A percentile compares a stretch with the other conserved stretches of the same genome.
Evolutionary conservation across 768 basidiomycete species (phyloP).

Genomic region (Lentinula lateritia): DNA sequence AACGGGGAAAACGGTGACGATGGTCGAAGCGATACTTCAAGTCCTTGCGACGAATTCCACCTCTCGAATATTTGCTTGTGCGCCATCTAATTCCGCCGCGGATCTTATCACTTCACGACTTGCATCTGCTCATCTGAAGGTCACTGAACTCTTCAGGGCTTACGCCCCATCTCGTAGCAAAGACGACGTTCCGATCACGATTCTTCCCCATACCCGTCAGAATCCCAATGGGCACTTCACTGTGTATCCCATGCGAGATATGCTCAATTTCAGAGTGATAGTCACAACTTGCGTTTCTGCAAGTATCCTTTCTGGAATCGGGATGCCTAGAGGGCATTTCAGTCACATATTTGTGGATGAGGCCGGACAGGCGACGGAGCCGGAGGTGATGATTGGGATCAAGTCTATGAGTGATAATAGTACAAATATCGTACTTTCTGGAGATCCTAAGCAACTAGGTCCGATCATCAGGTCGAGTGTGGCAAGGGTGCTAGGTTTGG

Average conservation of each 20-base stretch:
- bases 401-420: conserved; percentile 26
- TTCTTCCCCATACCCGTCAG: conserved; percentile 30
- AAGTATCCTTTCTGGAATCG: conserved; percentile 48
- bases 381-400: conserved; percentile 51
- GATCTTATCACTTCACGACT: conserved; percentile 52
- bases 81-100: conserved; percentile 63
- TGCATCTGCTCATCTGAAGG: conserved; percentile 13
- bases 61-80: conserved; percentile 50
- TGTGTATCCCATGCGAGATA: conserved; percentile 28
- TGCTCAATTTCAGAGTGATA: conserved; percentile 46
- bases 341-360: conserved; percentile 69
- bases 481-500: conserved; percentile 32
- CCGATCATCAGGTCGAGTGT: conserved; percentile 36
- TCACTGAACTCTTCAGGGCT: conserved; percentile 45
- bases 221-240: conserved; percentile 32
- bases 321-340: conserved; percentile 57
- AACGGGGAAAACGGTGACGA: conserved; percentile 64
- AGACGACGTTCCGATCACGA: conserved; percentile 36
- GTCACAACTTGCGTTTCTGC: conserved; percentile 64
- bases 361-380: conserved; percentile 69
- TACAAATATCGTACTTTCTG: conserved; percentile 36
- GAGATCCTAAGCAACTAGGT: conserved; percentile 43
- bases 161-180: conserved; percentile 47
- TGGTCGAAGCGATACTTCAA: conserved; percentile 56
- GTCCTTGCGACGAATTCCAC: conserved; percentile 31